These are phyloP conservation scores for Carex myosuroides DNA, from an alignment of 176 grass and related monocot species.

Conservation along the genomic window DNA sequence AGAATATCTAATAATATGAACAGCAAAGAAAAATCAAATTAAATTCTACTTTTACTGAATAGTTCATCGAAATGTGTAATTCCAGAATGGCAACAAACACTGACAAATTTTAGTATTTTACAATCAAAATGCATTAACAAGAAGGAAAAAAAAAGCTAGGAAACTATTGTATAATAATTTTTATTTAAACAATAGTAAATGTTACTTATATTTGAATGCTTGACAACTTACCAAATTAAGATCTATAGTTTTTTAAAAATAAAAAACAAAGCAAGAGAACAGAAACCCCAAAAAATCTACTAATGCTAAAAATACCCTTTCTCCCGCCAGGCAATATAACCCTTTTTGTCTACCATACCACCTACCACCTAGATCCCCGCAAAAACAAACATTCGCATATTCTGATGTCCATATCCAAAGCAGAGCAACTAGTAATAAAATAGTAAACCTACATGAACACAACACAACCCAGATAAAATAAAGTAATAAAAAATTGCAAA, in stretches of 20 bases:
- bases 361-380: constrained; percentile 17
- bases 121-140: background rate
- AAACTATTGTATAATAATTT: background rate
- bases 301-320: background rate
- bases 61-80: background rate
- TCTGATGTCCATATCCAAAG: constrained; percentile 2
- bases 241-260: background rate
- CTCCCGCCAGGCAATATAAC: background rate
- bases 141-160: background rate
- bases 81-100: no score
- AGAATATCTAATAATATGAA: background rate
- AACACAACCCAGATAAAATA: no score
- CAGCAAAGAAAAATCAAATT: background rate
- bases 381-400: constrained; percentile 20
- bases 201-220: background rate
- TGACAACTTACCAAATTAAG: background rate
- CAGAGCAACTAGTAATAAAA: background rate
- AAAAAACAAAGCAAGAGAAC: background rate
- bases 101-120: background rate
- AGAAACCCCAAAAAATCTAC: background rate
- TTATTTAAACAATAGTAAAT: background rate
- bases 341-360: background rate
- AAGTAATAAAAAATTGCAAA: background rate
- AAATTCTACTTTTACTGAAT: background rate
- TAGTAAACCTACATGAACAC: background rate